Base-by-base conservation (phyloP, 176 grass and related monocot genomes). In the Carex myosuroides region DNA sequence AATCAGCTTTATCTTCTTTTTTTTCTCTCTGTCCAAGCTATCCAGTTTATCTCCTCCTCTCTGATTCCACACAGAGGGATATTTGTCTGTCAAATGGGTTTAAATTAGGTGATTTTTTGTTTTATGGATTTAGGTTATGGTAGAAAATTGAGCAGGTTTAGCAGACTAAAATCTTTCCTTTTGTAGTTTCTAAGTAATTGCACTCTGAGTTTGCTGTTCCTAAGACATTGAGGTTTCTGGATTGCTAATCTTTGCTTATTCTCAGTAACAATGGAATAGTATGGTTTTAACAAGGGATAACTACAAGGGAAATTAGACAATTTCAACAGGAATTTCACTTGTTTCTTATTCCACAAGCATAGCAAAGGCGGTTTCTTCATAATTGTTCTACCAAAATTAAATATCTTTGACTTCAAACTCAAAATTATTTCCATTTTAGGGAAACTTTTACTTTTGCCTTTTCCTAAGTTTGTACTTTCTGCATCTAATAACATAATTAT, bases 251-350 rank as follows among this genome's bases (percentile, higher is more conserved):
- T n/a, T n/a, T n/a, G n/a, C n/a, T n/a, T n/a, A n/a, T n/a, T n/a
- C n/a, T n/a, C n/a, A n/a, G n/a, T 78, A 16, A 30, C 73, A 78
- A 78, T 78, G 52, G 73, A 78, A 78, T 57, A 33, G 52, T 78
- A 33, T 50, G 73, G 39, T 13, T 22, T 3, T 4, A 72, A 20
- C 18, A 26, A 24, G 48, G 22, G 22, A 32, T 10, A 56, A 18
- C 24, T 64, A 22, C 54, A 30, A 26, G 10, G 21, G 62, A 6
- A 35, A 13, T 53, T 83, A 6, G 62, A 65, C 11, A 66, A 32
- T 32, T 65, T 63, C 13, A 83, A 50, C 12, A 29, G 41, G 41
- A 24, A 13, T 48, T 50, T 37, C 8, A 0, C 13, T 63, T 68
- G n/a, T 68, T 83, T 63, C 62, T 83, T 83, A 83, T 54, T 83